Evolutionary conservation across 176 grass and related monocot genomes (phyloP).

Genomic region (Saccharum officinarum): DNA sequence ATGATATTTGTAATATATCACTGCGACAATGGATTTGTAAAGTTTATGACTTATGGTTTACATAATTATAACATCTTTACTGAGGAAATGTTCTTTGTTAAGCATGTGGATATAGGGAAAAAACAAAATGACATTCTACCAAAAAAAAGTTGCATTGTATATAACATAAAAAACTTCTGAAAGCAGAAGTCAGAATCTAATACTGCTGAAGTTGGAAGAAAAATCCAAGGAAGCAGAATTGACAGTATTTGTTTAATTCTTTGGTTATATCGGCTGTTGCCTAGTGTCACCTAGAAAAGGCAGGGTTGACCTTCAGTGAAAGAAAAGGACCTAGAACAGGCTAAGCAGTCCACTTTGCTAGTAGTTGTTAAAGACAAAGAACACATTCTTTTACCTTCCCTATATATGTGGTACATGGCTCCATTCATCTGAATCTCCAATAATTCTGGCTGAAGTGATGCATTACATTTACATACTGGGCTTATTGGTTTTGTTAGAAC

Average conservation of each 20-base stretch:
- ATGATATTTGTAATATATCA: background rate
- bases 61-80: background rate
- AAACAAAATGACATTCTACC: background rate
- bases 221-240: background rate
- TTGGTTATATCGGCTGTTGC: background rate
- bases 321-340: background rate
- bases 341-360: background rate
- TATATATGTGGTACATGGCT: background rate
- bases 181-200: background rate
- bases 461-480: constrained; percentile 5
- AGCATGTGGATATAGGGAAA: background rate
- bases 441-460: background rate
- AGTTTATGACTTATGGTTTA: background rate
- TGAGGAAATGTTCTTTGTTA: background rate
- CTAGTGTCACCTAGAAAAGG: background rate
- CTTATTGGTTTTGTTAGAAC: background rate
- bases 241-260: background rate
- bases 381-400: background rate
- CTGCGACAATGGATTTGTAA: background rate
- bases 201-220: background rate
- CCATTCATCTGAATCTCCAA: background rate
- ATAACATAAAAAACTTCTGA: background rate
- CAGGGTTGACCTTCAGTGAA: background rate
- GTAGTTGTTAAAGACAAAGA: background rate
- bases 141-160: background rate